phyloP scores from a whole-genome alignment of 1,139 yeast species.

The Protomyces gravidus region DNA sequence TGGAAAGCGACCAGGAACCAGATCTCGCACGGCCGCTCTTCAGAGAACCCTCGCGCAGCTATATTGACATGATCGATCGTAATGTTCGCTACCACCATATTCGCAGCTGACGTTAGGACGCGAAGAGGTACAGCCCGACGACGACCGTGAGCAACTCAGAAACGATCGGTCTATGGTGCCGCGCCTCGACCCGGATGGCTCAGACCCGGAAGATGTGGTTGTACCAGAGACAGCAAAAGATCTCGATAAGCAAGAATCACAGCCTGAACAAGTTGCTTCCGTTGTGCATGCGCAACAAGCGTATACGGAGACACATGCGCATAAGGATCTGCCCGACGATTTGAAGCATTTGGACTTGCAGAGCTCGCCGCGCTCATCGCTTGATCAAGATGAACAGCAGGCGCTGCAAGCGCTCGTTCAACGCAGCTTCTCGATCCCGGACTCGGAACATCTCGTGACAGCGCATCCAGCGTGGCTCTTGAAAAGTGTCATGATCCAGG shows the following conservation, averaged over 20 bases:
- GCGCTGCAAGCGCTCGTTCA: not conserved
- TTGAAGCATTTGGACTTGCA: not conserved
- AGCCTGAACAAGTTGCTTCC: not conserved
- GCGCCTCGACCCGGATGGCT: not conserved
- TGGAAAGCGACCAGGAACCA: constrained; percentile 1
- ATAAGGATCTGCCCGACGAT: not conserved
- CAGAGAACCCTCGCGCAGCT: constrained; percentile 4
- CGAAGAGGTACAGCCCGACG: not conserved
- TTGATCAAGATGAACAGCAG: not conserved
- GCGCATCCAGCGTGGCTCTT: constrained; percentile 70
- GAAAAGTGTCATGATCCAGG: constrained; percentile 77
- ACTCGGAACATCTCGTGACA: not conserved
- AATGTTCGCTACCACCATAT: not conserved
- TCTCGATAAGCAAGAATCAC: not conserved
- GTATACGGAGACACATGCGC: not conserved
- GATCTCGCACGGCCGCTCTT: constrained; percentile 18
- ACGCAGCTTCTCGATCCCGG: not conserved
- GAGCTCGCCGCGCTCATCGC: not conserved
- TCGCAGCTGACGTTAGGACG: not conserved
- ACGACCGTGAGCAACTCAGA: not conserved
- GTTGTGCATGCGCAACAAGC: not conserved
- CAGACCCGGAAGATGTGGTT: not conserved
- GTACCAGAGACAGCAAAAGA: not conserved
- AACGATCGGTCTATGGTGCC: not conserved
- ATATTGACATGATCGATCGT: constrained; percentile 1